A percentile compares a stretch with the other conserved stretches of the same genome.
Evolutionary conservation across 2,329 filamentous ascomycete species (phyloP).

Genomic region (Colletotrichum tamarilloi): DNA sequence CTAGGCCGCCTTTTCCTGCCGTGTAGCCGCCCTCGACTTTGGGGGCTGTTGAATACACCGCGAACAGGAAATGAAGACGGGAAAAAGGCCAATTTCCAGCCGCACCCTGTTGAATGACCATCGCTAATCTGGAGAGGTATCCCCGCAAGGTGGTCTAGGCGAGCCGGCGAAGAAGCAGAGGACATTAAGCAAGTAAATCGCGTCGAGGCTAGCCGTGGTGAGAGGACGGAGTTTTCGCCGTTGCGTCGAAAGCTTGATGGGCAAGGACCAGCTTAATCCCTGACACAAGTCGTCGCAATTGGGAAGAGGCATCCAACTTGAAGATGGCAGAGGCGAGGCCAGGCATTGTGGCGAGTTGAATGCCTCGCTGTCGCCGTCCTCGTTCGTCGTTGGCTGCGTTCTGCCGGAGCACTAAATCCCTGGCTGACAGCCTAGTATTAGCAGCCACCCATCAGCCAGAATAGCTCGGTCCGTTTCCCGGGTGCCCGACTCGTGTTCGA

Average conservation of each 20-base stretch:
- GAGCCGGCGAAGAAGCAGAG: constrained; percentile 1
- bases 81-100: not conserved
- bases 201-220: not conserved
- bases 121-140: constrained; percentile 14
- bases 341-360: constrained; percentile 7
- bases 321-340: not conserved
- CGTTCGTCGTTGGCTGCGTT: not conserved
- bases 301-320: not conserved
- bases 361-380: not conserved
- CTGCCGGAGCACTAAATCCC: constrained; percentile 12
- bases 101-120: not conserved
- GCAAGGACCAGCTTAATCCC: constrained; percentile 2
- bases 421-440: constrained; percentile 4
- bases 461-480: constrained; percentile 30
- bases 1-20: not conserved
- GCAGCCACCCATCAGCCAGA: constrained; percentile 4
- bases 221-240: not conserved
- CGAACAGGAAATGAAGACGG: constrained; percentile 3
- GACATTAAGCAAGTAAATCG: not conserved
- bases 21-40: not conserved
- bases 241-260: not conserved
- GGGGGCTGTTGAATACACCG: not conserved
- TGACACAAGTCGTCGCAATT: not conserved
- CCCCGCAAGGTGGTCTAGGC: constrained; percentile 3
- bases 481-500: constrained; percentile 2